Base-by-base conservation (phyloP, 225 moss, liverwort and hornwort species). In the Bryoerythrophyllum caledonicum region DNA sequence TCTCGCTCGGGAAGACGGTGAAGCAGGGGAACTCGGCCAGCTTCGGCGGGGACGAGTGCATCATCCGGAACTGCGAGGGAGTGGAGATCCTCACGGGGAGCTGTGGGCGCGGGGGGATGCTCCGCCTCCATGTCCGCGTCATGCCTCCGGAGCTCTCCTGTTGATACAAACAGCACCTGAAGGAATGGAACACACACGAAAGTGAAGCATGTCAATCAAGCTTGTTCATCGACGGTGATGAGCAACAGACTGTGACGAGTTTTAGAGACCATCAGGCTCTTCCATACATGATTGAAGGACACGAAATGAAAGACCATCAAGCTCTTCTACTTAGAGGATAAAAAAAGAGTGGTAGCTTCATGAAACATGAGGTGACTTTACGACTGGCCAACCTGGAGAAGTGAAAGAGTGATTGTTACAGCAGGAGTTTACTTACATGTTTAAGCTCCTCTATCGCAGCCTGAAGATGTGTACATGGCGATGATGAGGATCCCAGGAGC, bases 1-100 rank as follows among this genome's bases (percentile, higher is more conserved):
- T 63, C 74, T 74, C 80, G 4, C 58, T 59, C 21, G 66, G n/a
- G 10, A 48, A 35, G 21, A 48, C 38, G 3, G 49, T 72, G 11
- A 72, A 59, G 49, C 72, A 66, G 14, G 44, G 76, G 2, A 55
- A 56, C 65, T 71, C 63, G 6, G 71, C 64, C 27, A 71, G 71
- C 30, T 71, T 71, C 32, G 71, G 44, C 7, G 24, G 2, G 19
- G 70, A 65, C 61, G 17, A 64, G 1, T 71, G 21, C 55, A 64
- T 24, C 14, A 16, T 71, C 8, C n/a, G 71, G 21, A 57, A 34
- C 13, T 37, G 28, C 6, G 71, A 78, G 32, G 64, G 77, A 5
- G 59, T 67, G 21, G 67, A 51, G 67, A 52, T 58, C 6, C 46
- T 67, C n/a, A 67, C 60, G 7, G 60, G 67, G 51, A 60, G 27